Evolutionary conservation across 441 rosid species (phyloP).

Genomic region (Erodium trifolium): DNA sequence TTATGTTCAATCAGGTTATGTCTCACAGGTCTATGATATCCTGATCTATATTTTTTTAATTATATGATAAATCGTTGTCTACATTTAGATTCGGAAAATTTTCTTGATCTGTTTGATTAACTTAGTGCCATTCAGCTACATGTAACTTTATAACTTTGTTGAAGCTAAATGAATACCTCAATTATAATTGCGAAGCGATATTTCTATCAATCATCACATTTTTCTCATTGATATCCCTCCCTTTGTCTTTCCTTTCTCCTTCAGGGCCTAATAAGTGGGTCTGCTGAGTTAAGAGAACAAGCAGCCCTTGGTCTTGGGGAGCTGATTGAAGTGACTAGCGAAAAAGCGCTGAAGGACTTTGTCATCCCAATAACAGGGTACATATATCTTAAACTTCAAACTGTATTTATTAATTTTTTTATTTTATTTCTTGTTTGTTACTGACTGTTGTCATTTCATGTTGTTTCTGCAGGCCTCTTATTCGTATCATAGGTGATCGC

Average conservation of each 20-base stretch:
- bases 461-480: constrained; percentile 74
- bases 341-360: constrained; percentile 78
- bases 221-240: too few species aligned
- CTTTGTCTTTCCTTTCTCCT: constrained; percentile 16
- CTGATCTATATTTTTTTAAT: too few species aligned
- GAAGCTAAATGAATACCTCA: too few species aligned
- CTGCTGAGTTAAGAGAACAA: constrained; percentile 92
- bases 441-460: constrained; percentile 11
- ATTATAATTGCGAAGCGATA: too few species aligned
- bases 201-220: too few species aligned
- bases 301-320: constrained; percentile 99
- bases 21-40: too few species aligned
- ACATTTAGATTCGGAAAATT: too few species aligned
- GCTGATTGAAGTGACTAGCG: constrained; percentile 96
- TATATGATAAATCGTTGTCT: too few species aligned
- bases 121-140: too few species aligned
- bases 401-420: background rate
- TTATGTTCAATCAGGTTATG: background rate
- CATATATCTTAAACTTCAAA: constrained; percentile 18
- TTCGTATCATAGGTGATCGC: constrained; percentile 90
- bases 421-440: background rate
- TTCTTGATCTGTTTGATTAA: too few species aligned
- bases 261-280: constrained; percentile 88
- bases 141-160: too few species aligned
- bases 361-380: constrained; percentile 99